Percentiles rank a stretch among this genome's conserved stretches.
Conservation (phyloP, 177 flowering plant species). For the Vitis hybrid region DNA sequence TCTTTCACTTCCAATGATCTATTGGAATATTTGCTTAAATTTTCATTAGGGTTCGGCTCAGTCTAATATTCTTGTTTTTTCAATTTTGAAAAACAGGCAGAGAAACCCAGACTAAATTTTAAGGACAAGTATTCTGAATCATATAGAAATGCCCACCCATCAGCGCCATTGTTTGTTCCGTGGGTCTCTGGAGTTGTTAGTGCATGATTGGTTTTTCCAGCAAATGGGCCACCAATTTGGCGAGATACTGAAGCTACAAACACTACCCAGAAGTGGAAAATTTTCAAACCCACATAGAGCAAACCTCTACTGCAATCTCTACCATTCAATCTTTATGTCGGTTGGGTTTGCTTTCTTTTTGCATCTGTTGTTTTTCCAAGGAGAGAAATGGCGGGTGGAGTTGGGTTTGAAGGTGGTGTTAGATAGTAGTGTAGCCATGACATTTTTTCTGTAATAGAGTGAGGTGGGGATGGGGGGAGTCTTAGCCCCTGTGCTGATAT, state of each 20-base stretch:
- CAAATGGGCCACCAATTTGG: conserved; percentile 2
- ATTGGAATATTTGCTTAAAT: neutral
- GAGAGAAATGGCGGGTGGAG: neutral
- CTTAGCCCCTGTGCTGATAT: neutral
- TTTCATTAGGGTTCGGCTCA: neutral
- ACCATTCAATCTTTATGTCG: neutral
- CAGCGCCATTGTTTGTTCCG: conserved; percentile 76
- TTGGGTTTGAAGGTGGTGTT: neutral
- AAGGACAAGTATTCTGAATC: conserved; percentile 73
- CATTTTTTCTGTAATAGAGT: neutral
- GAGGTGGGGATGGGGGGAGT: neutral
- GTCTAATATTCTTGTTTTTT: neutral
- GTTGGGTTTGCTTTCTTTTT: neutral
- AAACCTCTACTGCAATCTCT: neutral
- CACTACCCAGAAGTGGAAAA: neutral
- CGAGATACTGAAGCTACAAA: neutral
- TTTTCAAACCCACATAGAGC: neutral
- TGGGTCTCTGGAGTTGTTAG: conserved; percentile 86
- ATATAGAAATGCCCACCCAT: conserved; percentile 71
- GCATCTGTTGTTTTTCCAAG: neutral
- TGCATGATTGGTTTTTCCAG: conserved; percentile 27
- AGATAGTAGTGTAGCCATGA: neutral
- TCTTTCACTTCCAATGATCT: neutral
- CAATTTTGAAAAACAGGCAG: conserved; percentile 46
- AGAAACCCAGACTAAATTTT: conserved; percentile 59